Evolutionary conservation across 2,329 filamentous ascomycete genomes (phyloP).

Genomic region (Sporothrix euskadiensis): DNA sequence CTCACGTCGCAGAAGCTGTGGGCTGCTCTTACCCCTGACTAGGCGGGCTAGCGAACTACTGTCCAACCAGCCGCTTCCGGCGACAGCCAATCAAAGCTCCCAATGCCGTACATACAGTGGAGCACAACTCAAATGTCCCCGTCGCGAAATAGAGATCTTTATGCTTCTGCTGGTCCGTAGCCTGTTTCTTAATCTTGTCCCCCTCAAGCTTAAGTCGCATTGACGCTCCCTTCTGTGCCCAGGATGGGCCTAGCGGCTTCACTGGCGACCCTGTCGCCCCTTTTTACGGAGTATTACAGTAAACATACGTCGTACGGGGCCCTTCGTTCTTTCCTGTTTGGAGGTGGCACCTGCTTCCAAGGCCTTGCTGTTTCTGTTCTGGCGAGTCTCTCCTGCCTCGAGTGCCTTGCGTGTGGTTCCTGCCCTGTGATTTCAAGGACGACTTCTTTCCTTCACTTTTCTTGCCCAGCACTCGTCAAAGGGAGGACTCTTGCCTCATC

Average conservation of each 20-base stretch:
- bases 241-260: slow-evolving; percentile 20
- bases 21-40: slow-evolving; percentile 22
- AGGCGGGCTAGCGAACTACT: background rate
- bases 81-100: background rate
- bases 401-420: background rate
- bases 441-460: background rate
- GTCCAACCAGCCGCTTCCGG: slow-evolving; percentile 7
- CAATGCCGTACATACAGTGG: background rate
- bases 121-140: background rate
- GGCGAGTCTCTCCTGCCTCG: background rate
- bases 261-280: background rate
- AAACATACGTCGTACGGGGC: too few relatives aligned
- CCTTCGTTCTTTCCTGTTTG: slow-evolving; percentile 13
- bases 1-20: slow-evolving; percentile 8
- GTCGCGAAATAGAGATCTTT: slow-evolving; percentile 18
- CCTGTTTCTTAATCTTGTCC: slow-evolving; percentile 13
- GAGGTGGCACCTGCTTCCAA: background rate
- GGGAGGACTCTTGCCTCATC: background rate
- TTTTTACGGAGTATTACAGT: background rate
- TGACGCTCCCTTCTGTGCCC: slow-evolving; percentile 10
- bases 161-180: slow-evolving; percentile 4
- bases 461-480: background rate
- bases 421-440: background rate
- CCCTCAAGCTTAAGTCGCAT: slow-evolving; percentile 20
- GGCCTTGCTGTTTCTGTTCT: too few relatives aligned